Conservation (phyloP, 257 asterid genomes). For the Nicotiana obtusifolia region DNA sequence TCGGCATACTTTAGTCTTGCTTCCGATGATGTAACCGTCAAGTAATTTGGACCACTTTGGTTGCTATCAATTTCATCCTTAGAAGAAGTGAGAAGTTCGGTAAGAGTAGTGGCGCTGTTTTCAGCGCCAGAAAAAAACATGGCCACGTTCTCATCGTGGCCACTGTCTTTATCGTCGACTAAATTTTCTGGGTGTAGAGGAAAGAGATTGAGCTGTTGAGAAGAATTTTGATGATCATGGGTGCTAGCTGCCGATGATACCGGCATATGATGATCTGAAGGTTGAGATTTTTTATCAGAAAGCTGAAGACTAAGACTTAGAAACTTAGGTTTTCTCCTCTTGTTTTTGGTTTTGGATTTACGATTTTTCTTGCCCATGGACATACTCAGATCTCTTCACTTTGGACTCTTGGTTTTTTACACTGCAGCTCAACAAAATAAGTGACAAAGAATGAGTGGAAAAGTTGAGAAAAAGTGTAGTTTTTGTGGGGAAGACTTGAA, state of each 20-base stretch:
- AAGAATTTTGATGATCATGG: background rate
- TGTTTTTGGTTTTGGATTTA: constrained; percentile 7
- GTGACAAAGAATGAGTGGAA: constrained; percentile 11
- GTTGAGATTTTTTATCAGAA: constrained; percentile 29
- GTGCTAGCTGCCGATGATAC: background rate
- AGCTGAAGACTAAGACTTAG: constrained; percentile 72
- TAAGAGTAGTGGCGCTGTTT: constrained; percentile 56
- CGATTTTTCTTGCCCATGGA: constrained; percentile 1
- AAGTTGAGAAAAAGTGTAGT: constrained; percentile 5
- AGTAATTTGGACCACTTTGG: background rate
- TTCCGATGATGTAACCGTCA: constrained; percentile 34
- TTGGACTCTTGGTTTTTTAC: background rate
- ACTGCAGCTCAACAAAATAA: background rate
- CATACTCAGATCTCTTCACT: constrained; percentile 18
- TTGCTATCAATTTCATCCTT: constrained; percentile 4
- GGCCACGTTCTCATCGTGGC: constrained; percentile 67
- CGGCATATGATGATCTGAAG: background rate
- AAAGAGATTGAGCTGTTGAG: constrained; percentile 36
- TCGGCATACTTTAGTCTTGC: constrained; percentile 31
- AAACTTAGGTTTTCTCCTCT: constrained; percentile 53
- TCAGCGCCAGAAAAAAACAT: constrained; percentile 61
- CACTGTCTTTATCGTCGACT: constrained; percentile 28
- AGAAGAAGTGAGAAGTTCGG: constrained; percentile 45
- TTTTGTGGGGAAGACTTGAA: constrained; percentile 17
- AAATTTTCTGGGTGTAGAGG: constrained; percentile 46